Evolutionary conservation across 129 eudicot species (phyloP).

Genomic region (Helianthus tuberosus): DNA sequence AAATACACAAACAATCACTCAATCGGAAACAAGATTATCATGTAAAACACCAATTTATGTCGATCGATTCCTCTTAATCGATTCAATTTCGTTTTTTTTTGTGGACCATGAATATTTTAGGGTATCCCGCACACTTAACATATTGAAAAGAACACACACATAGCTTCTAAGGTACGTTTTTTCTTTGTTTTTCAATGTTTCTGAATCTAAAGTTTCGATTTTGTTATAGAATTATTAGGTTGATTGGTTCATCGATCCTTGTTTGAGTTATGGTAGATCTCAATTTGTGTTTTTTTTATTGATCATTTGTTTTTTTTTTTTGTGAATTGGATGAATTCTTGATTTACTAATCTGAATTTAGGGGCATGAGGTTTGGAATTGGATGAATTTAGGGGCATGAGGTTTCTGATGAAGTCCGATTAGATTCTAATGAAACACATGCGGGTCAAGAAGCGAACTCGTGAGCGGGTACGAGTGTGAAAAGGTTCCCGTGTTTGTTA

Average conservation of each 20-base stretch:
- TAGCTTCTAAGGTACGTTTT: constrained; percentile 42
- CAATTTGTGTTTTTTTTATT: constrained; percentile 12
- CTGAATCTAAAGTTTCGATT: neutral
- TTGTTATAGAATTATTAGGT: neutral
- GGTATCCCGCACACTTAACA: constrained; percentile 17
- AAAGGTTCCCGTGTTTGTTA: no score
- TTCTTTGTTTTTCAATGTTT: constrained; percentile 21
- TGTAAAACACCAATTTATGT: constrained; percentile 17
- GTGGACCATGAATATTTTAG: constrained; percentile 23
- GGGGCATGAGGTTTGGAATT: neutral
- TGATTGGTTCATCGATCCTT: neutral
- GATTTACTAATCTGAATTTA: constrained; percentile 6
- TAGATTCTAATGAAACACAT: no score
- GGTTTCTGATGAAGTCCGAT: no score
- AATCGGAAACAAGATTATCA: constrained; percentile 17
- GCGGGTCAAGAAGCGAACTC: no score
- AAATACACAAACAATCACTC: constrained; percentile 22
- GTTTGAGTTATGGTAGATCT: constrained; percentile 27
- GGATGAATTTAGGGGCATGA: no score
- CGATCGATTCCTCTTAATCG: neutral
- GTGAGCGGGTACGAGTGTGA: no score
- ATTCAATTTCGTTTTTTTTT: constrained; percentile 8
- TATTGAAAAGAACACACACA: constrained; percentile 17
- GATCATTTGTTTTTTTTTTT: constrained; percentile 7
- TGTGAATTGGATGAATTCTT: constrained; percentile 23